Evolutionary conservation across 2,329 filamentous ascomycete genomes (phyloP), one percentile per base, ranked within the genome.

Genomic region (Geoglossum cookeanum): DNA sequence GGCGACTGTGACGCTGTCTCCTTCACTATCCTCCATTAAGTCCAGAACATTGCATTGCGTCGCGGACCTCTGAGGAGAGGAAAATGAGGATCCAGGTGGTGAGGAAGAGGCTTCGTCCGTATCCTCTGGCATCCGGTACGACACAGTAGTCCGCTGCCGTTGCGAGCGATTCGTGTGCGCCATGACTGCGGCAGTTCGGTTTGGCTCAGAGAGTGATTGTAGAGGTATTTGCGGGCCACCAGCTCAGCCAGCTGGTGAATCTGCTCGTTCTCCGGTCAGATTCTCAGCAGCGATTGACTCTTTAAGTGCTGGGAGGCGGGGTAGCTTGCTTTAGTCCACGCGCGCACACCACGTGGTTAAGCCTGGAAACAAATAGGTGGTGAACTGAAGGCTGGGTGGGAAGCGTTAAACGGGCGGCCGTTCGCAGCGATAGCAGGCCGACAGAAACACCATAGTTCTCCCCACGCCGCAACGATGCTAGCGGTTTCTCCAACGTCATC

Each of bases 41-140:
- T 62, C 47, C 15, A 61, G 22, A 27, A 56, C 52, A 33, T 42
- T 54, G 13, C 47, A 53, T 32, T 32, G n/a, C 4, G 27, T 55
- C 27, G 53, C 32, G 6, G 47, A 27, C 32, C 61, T 61, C 11
- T 60, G 37, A 15, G 61, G 60, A 13, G 61, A 59, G 8, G 58
- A 57, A 45, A 62, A 62, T 9, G 59, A 22, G 30, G 61, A 61
- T 8, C 47, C 59, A 17, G 42, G 13, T 22, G 32, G 32, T 8
- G 39, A 45, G 4, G 56, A 58, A 17, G 58, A 54, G 27, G 42
- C 6, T 32, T 59, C 56, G 5, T 29, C 45, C 27, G 51, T 48
- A 6, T 62, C 60, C 6, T 57, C 57, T 11, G 58, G 60, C 15
- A 62, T 59, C 51, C 58, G 55, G 17, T 62, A 62, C 3, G 60